Percentiles rank a stretch among this genome's conserved stretches.
phyloP scores from a whole-genome alignment of 495 filamentous ascomycete species.

The Neurospora hispaniola region DNA sequence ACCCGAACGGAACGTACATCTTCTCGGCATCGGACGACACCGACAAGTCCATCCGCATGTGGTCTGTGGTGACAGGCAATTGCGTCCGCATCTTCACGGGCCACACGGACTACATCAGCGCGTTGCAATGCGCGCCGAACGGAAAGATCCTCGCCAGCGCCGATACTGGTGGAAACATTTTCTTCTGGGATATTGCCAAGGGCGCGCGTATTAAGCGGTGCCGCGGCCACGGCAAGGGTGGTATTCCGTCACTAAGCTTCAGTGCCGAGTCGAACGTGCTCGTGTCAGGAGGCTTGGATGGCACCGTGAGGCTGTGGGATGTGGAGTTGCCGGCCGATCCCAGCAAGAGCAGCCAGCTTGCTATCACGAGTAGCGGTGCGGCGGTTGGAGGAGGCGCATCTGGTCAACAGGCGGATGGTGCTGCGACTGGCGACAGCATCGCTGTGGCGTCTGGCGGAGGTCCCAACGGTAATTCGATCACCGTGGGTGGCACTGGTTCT shows the following conservation, averaged over 20 bases:
- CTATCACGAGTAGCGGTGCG: neutral
- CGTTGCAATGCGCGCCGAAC: conserved; percentile 72
- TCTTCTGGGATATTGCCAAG: conserved; percentile 83
- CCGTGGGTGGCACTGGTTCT: conserved; percentile 18
- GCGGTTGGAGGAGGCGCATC: conserved; percentile 22
- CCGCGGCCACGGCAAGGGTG: conserved; percentile 86
- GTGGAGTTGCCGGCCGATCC: conserved; percentile 52
- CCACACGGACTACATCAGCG: conserved; percentile 73
- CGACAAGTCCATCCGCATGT: conserved; percentile 93
- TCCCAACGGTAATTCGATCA: conserved; percentile 23
- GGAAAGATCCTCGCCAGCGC: conserved; percentile 83
- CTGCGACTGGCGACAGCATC: conserved; percentile 32
- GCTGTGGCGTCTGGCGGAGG: conserved; percentile 34
- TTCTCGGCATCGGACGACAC: conserved; percentile 72
- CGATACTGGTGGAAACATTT: conserved; percentile 73
- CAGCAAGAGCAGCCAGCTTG: conserved; percentile 24
- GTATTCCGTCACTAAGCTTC: conserved; percentile 86
- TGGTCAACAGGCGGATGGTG: conserved; percentile 49
- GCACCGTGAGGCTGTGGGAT: conserved; percentile 90
- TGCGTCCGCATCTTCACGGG: conserved; percentile 88
- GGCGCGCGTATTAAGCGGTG: conserved; percentile 80
- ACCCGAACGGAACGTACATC: conserved; percentile 84
- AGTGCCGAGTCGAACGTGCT: conserved; percentile 81
- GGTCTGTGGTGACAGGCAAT: conserved; percentile 76
- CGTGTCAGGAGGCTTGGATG: conserved; percentile 82